phyloP scores from a whole-genome alignment of 768 basidiomycete genomes.

The Phallus indusiatus region DNA sequence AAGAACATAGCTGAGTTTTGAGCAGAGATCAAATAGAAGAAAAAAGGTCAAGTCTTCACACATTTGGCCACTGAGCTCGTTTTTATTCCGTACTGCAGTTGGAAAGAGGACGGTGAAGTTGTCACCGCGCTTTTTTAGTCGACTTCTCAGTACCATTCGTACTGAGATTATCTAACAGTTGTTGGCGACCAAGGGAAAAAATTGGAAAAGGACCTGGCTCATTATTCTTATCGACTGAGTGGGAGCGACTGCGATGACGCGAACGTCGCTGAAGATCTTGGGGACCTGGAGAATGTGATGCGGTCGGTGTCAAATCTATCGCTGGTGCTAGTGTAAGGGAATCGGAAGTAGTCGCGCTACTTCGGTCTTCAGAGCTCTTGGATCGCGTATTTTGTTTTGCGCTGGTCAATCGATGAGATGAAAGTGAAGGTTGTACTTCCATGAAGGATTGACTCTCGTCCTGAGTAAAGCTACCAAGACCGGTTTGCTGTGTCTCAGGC shows the following conservation, averaged over 20 bases:
- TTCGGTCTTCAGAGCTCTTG: neutral
- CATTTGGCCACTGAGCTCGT: conserved; percentile 31
- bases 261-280: neutral
- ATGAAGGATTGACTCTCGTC: neutral
- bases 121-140: too few relatives aligned
- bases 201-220: neutral
- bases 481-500: neutral
- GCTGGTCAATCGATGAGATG: too few relatives aligned
- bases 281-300: conserved; percentile 7
- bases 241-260: neutral
- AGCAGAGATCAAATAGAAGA: neutral
- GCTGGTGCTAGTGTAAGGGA: neutral
- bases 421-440: neutral
- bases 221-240: neutral
- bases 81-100: conserved; percentile 36
- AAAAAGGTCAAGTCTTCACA: neutral
- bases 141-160: neutral
- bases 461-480: neutral
- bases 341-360: neutral
- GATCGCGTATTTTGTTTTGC: neutral
- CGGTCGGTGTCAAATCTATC: conserved; percentile 4
- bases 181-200: neutral
- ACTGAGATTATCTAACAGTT: neutral
- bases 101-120: too few relatives aligned
- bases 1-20: conserved; percentile 1